phyloP scores from a whole-genome alignment of 106 monocot genomes.

The Dendrobium nobile region DNA sequence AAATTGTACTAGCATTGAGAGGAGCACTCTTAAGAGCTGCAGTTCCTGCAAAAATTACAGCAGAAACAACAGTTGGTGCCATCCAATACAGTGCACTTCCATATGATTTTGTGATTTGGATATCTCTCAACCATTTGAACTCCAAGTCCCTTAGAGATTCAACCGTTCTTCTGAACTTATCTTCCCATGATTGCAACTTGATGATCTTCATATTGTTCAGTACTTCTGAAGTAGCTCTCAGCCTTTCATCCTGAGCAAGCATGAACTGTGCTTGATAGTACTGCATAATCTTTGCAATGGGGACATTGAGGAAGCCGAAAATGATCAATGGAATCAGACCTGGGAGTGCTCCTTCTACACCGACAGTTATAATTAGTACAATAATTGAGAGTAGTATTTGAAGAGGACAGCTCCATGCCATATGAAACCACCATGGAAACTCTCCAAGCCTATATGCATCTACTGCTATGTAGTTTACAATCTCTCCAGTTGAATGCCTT shows the following conservation, averaged over 20 bases:
- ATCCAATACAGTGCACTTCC: constrained; percentile 66
- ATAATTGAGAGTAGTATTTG: constrained; percentile 46
- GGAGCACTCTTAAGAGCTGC: constrained; percentile 36
- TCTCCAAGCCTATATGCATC: constrained; percentile 89
- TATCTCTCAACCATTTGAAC: constrained; percentile 62
- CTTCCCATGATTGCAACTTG: constrained; percentile 91
- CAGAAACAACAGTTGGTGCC: constrained; percentile 63
- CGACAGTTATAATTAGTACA: constrained; percentile 45
- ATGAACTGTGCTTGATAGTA: constrained; percentile 57
- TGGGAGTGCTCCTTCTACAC: constrained; percentile 46
- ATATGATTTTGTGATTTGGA: constrained; percentile 54
- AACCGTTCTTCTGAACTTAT: constrained; percentile 41
- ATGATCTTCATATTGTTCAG: constrained; percentile 81
- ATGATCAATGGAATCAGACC: constrained; percentile 50
- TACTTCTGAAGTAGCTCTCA: constrained; percentile 57
- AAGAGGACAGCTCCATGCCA: constrained; percentile 57
- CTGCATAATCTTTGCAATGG: constrained; percentile 60
- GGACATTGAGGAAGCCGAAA: constrained; percentile 51
- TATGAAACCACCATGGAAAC: constrained; percentile 78
- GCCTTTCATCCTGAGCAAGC: constrained; percentile 66
- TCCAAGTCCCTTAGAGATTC: constrained; percentile 43
- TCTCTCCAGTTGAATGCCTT: constrained; percentile 64
- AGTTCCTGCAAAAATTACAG: constrained; percentile 53
- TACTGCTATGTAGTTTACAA: constrained; percentile 74
- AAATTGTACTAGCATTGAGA: constrained; percentile 60